phyloP scores from a whole-genome alignment of 2,329 filamentous ascomycete species.

The Podosphaera fusca region DNA sequence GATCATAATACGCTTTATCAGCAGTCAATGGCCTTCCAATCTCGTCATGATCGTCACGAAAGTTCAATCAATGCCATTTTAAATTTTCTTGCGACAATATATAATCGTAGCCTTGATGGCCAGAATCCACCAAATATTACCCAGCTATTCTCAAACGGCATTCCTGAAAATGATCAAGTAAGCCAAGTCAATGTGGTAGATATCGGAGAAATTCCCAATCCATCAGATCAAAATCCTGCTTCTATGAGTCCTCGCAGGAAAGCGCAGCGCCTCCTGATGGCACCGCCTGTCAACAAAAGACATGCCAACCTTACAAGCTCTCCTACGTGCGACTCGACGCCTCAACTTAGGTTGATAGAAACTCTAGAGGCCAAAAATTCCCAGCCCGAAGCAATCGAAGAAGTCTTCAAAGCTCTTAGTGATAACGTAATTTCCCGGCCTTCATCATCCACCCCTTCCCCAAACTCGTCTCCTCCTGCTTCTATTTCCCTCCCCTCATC shows the following conservation, averaged over 20 bases:
- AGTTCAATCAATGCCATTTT: constrained; percentile 98
- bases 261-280: constrained; percentile 15
- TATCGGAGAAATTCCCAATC: constrained; percentile 28
- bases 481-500: neutral
- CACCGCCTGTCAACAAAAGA: constrained; percentile 10
- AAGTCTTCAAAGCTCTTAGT: constrained; percentile 29
- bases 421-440: neutral
- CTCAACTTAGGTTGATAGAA: neutral
- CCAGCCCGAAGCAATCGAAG: constrained; percentile 32
- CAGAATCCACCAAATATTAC: constrained; percentile 57
- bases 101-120: constrained; percentile 77
- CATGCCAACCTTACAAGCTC: constrained; percentile 13
- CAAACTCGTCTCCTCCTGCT: neutral
- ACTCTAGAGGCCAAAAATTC: neutral
- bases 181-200: constrained; percentile 36
- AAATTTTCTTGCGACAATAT: constrained; percentile 89
- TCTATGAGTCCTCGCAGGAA: constrained; percentile 12
- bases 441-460: neutral
- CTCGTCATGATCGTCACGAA: constrained; percentile 84
- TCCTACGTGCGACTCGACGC: neutral
- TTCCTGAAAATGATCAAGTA: constrained; percentile 31
- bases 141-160: constrained; percentile 60
- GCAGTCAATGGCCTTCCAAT: constrained; percentile 74
- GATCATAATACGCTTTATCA: constrained; percentile 77
- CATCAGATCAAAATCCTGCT: constrained; percentile 8